A percentile compares a stretch with the other conserved stretches of the same genome.
These are phyloP conservation scores for Pulveroboletus ravenelii DNA, from an alignment of 768 basidiomycete species.

Conservation along the genomic window DNA sequence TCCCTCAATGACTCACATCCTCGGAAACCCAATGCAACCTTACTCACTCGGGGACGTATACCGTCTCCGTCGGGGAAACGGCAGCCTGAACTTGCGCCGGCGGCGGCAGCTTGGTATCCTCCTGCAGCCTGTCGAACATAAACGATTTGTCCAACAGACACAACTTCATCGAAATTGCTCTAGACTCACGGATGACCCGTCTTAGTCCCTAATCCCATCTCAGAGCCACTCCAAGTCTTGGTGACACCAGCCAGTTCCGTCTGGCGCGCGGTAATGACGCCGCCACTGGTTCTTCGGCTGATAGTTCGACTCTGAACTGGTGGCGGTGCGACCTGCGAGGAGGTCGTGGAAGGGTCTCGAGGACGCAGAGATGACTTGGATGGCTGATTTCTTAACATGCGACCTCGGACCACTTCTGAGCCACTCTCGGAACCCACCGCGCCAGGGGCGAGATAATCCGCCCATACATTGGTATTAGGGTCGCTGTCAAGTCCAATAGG, in stretches of 20 bases:
- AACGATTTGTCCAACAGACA: neutral
- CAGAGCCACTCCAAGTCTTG: slow-evolving; percentile 29
- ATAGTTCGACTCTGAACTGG: slow-evolving; percentile 18
- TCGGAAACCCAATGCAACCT: neutral
- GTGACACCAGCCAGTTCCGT: slow-evolving; percentile 29
- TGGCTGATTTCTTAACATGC: slow-evolving; percentile 11
- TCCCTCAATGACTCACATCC: neutral
- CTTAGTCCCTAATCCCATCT: slow-evolving; percentile 18
- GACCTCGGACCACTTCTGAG: slow-evolving; percentile 20
- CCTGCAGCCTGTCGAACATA: slow-evolving; percentile 10
- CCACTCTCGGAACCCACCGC: slow-evolving; percentile 15
- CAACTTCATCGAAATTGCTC: neutral
- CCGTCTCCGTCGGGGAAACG: slow-evolving; percentile 25
- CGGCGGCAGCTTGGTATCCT: slow-evolving; percentile 22
- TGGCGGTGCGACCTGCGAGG: slow-evolving; percentile 19
- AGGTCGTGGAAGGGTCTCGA: slow-evolving; percentile 22
- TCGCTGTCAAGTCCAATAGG: slow-evolving; percentile 21
- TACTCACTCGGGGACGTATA: slow-evolving; percentile 30
- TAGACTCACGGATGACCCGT: slow-evolving; percentile 18
- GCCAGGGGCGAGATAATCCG: slow-evolving; percentile 10
- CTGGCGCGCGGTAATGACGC: slow-evolving; percentile 21
- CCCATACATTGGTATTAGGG: slow-evolving; percentile 27
- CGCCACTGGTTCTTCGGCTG: slow-evolving; percentile 27
- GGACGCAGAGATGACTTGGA: slow-evolving; percentile 25
- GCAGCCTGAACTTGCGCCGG: slow-evolving; percentile 9